Conservation (phyloP, 768 basidiomycete genomes). For the Lactifluus hygrophoroides region DNA sequence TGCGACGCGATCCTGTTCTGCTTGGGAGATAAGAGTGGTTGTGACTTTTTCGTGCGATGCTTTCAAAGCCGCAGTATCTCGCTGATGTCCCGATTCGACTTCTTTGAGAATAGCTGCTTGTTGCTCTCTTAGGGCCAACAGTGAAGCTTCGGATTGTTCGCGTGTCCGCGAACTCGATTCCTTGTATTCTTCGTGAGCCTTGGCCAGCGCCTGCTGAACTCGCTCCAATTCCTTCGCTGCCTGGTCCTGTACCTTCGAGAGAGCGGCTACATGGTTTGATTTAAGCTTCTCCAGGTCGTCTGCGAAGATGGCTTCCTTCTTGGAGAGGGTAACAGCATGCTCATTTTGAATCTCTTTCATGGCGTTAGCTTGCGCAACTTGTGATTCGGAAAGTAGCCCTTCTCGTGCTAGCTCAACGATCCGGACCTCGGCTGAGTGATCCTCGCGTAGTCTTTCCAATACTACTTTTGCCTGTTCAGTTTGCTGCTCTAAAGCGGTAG, state of each 20-base stretch:
- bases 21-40: conserved; percentile 22
- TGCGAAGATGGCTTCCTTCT: conserved; percentile 55
- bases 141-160: conserved; percentile 41
- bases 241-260: conserved; percentile 48
- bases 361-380: conserved; percentile 53
- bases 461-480: conserved; percentile 49
- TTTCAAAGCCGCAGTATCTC: conserved; percentile 43
- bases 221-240: conserved; percentile 43
- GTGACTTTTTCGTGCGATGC: conserved; percentile 39
- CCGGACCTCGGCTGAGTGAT: conserved; percentile 65
- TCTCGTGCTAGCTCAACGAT: conserved; percentile 69
- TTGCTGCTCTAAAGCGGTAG: conserved; percentile 53
- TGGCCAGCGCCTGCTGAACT: conserved; percentile 35
- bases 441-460: conserved; percentile 65
- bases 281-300: conserved; percentile 61
- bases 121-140: conserved; percentile 43
- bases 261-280: conserved; percentile 49
- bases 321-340: conserved; percentile 53
- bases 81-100: conserved; percentile 47
- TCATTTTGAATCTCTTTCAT: conserved; percentile 65
- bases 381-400: conserved; percentile 65
- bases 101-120: conserved; percentile 48
- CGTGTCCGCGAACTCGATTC: conserved; percentile 31
- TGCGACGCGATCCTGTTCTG: conserved; percentile 31
- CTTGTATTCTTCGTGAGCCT: conserved; percentile 38